Evolutionary conservation across 1,139 yeast genomes (phyloP).

Genomic region (Keqinozyma sinolaborantium): DNA sequence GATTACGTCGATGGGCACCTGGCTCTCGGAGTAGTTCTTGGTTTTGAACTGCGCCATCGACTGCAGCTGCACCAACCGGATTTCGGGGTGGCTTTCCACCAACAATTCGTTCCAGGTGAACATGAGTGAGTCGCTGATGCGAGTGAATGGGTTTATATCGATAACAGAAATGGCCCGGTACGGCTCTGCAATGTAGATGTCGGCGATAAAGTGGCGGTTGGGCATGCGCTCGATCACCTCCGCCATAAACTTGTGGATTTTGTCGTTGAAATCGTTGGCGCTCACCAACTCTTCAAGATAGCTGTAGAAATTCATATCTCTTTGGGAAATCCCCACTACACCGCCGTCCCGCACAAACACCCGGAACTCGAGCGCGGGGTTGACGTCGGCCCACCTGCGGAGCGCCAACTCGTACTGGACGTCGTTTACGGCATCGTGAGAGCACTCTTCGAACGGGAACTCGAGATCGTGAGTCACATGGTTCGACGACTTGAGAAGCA

Average conservation of each 20-base stretch:
- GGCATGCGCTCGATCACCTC: conserved; percentile 45
- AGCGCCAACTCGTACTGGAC: conserved; percentile 61
- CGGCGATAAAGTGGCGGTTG: conserved; percentile 62
- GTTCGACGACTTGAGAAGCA: conserved; percentile 80
- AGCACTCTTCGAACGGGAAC: conserved; percentile 56
- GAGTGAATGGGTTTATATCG: conserved; percentile 82
- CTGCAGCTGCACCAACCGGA: conserved; percentile 68
- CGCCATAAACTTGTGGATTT: conserved; percentile 55
- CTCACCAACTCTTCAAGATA: conserved; percentile 52
- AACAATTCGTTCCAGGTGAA: conserved; percentile 83
- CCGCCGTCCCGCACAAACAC: conserved; percentile 65
- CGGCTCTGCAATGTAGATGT: conserved; percentile 79
- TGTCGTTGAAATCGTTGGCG: conserved; percentile 28
- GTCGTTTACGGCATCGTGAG: conserved; percentile 14
- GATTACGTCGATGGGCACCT: conserved; percentile 86
- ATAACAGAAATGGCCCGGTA: conserved; percentile 60
- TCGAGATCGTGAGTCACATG: conserved; percentile 83
- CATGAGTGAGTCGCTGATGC: conserved; percentile 71
- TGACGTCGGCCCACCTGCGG: conserved; percentile 74
- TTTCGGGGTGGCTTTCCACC: conserved; percentile 23
- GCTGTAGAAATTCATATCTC: conserved; percentile 81
- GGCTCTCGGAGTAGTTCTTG: conserved; percentile 84
- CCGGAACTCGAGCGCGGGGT: conserved; percentile 89
- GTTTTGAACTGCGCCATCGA: conserved; percentile 71
- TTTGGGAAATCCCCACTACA: conserved; percentile 73